phyloP scores from a whole-genome alignment of 2,329 filamentous ascomycete species.

The Zymoseptoria brevis region DNA sequence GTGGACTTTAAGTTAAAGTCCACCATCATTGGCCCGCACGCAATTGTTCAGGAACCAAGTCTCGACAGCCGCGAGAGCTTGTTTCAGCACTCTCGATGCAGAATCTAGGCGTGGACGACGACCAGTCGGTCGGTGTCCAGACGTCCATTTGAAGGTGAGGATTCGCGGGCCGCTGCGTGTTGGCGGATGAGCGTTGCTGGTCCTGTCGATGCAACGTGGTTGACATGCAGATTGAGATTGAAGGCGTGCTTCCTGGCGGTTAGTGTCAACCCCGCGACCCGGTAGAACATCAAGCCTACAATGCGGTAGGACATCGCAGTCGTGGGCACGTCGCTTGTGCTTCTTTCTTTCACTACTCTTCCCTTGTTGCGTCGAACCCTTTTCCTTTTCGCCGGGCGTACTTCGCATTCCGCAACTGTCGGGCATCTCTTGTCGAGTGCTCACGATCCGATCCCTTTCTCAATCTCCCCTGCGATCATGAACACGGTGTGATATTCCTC shows the following conservation, averaged over 20 bases:
- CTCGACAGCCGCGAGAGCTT: background rate
- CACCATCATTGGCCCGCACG: background rate
- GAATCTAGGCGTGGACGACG: background rate
- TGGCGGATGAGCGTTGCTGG: background rate
- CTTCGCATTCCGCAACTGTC: background rate
- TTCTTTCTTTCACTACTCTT: background rate
- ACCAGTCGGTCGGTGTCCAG: background rate
- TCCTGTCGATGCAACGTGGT: background rate
- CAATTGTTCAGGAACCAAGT: background rate
- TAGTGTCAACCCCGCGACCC: background rate
- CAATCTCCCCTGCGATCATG: background rate
- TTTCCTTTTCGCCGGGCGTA: background rate
- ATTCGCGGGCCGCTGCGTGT: background rate
- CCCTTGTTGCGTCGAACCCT: background rate
- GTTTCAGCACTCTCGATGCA: background rate
- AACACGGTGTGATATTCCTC: slow-evolving; percentile 3
- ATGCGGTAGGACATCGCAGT: background rate
- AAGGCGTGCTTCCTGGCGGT: background rate
- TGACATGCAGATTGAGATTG: background rate
- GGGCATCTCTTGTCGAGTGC: too few relatives aligned
- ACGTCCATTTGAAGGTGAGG: background rate
- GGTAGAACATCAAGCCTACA: too few relatives aligned
- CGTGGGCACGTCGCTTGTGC: background rate
- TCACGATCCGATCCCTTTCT: background rate
- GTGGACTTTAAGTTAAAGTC: too few relatives aligned